These are phyloP conservation scores for Xylaria grammica DNA, from an alignment of 495 filamentous ascomycete species.

Conservation along the genomic window DNA sequence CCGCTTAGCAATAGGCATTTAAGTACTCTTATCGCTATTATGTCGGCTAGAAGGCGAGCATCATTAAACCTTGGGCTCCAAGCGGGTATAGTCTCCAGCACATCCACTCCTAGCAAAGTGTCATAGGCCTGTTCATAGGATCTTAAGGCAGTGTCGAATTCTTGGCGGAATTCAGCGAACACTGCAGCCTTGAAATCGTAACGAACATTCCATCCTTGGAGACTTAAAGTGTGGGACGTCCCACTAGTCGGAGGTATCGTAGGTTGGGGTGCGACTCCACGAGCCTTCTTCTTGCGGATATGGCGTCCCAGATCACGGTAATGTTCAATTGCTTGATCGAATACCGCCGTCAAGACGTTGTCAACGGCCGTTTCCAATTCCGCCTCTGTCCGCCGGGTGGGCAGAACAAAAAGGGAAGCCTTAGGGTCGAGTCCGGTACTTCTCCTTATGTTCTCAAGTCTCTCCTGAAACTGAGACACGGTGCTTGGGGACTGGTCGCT, in stretches of 20 bases:
- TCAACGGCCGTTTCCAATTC: slow-evolving; percentile 68
- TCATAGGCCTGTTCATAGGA: slow-evolving; percentile 88
- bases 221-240: slow-evolving; percentile 81
- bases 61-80: slow-evolving; percentile 90
- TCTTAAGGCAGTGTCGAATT: slow-evolving; percentile 82
- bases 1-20: slow-evolving; percentile 78
- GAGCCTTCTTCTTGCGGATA: slow-evolving; percentile 77
- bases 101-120: slow-evolving; percentile 74
- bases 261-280: slow-evolving; percentile 75
- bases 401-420: slow-evolving; percentile 65
- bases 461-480: slow-evolving; percentile 65
- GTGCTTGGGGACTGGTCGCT: slow-evolving; percentile 68
- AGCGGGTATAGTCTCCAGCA: slow-evolving; percentile 83
- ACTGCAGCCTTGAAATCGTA: slow-evolving; percentile 93
- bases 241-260: slow-evolving; percentile 83
- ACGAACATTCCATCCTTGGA: slow-evolving; percentile 85
- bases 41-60: slow-evolving; percentile 78
- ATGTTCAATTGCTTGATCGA: slow-evolving; percentile 76
- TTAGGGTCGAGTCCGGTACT: slow-evolving; percentile 81
- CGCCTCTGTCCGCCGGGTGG: slow-evolving; percentile 46
- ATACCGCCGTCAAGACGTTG: slow-evolving; percentile 65
- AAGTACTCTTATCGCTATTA: slow-evolving; percentile 76
- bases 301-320: slow-evolving; percentile 92
- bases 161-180: slow-evolving; percentile 87
- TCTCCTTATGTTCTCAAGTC: slow-evolving; percentile 73